Percentiles rank a stretch among this genome's conserved stretches.
Evolutionary conservation across 1,139 yeast species (phyloP).

Genomic region (Suhomyces maxii): DNA sequence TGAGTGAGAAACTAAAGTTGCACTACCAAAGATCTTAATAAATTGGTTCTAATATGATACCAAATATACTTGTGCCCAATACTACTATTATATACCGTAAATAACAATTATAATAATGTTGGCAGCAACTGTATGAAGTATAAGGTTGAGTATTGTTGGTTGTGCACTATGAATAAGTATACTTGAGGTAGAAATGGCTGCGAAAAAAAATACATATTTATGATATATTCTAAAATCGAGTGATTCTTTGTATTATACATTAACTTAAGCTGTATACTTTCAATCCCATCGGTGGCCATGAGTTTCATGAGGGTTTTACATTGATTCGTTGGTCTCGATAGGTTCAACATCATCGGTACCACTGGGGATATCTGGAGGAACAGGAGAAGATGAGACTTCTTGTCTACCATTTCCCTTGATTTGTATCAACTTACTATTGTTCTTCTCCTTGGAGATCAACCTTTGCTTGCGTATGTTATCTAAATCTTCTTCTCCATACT

Average conservation of each 20-base stretch:
- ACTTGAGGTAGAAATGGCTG: neutral
- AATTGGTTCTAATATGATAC: too few relatives aligned
- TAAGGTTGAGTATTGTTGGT: too few relatives aligned
- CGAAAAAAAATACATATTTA: neutral
- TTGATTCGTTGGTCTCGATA: neutral
- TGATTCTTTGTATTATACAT: neutral
- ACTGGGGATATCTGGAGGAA: constrained; percentile 11
- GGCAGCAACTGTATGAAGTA: too few relatives aligned
- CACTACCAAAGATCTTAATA: too few relatives aligned
- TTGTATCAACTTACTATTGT: constrained; percentile 25
- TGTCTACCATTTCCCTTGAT: constrained; percentile 26
- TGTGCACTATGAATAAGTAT: too few relatives aligned
- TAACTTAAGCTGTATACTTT: too few relatives aligned
- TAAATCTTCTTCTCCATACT: constrained; percentile 19
- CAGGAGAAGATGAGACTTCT: constrained; percentile 24
- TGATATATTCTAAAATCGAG: neutral
- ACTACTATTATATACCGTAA: too few relatives aligned
- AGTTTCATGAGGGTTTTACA: too few relatives aligned
- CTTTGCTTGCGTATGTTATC: constrained; percentile 36
- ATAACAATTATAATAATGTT: too few relatives aligned
- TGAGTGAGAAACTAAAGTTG: too few relatives aligned
- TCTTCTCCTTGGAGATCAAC: constrained; percentile 31
- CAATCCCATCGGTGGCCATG: too few relatives aligned
- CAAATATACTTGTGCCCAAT: too few relatives aligned
- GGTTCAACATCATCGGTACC: constrained; percentile 1